phyloP scores from a whole-genome alignment of 345 rosid species.

The Acer campestre region DNA sequence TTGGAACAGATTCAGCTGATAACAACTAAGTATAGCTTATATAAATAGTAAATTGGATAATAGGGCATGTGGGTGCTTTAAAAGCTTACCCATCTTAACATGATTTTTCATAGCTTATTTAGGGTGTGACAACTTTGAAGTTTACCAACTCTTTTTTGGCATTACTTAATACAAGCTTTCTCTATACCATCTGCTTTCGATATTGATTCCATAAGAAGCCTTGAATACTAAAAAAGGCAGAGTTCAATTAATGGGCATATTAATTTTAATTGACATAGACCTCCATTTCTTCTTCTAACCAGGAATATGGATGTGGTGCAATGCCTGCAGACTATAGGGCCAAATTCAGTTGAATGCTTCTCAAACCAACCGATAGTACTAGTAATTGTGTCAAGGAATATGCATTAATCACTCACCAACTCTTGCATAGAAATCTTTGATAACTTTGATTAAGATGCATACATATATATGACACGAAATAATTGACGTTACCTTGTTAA shows the following conservation, averaged over 20 bases:
- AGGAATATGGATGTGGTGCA: background rate
- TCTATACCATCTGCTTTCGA: background rate
- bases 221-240: slow-evolving; percentile 7
- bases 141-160: slow-evolving; percentile 22
- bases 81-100: slow-evolving; percentile 15
- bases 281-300: background rate
- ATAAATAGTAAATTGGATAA: slow-evolving; percentile 7
- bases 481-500: slow-evolving; percentile 28
- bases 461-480: background rate
- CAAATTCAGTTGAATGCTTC: too few species aligned
- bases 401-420: background rate
- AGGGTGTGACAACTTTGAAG: slow-evolving; percentile 26
- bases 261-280: slow-evolving; percentile 11
- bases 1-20: background rate
- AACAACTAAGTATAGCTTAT: slow-evolving; percentile 7
- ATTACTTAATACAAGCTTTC: background rate
- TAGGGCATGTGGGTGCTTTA: slow-evolving; percentile 27
- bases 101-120: slow-evolving; percentile 15
- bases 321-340: background rate
- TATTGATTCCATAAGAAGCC: slow-evolving; percentile 12
- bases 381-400: background rate
- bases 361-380: background rate
- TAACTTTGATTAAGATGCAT: slow-evolving; percentile 1
- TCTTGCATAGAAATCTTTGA: background rate
- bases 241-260: slow-evolving; percentile 25